Evolutionary conservation across 257 asterid species (phyloP).

Genomic region (Solanum chiquidenum): DNA sequence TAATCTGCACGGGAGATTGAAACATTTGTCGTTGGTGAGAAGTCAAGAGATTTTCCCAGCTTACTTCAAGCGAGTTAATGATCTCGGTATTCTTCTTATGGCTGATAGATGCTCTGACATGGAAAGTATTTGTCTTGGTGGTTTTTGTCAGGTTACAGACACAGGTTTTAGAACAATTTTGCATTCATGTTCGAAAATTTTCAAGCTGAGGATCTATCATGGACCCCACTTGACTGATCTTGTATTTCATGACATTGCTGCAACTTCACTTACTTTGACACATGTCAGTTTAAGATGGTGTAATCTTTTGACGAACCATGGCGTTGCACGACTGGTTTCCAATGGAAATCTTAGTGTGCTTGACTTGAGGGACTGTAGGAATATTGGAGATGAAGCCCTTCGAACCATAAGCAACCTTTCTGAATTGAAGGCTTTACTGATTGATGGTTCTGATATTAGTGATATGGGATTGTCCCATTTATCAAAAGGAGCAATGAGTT

Average conservation of each 20-base stretch:
- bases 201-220: slow-evolving; percentile 57
- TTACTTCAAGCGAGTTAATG: slow-evolving; percentile 82
- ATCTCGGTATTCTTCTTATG: slow-evolving; percentile 94
- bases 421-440: slow-evolving; percentile 49
- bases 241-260: slow-evolving; percentile 79
- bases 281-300: slow-evolving; percentile 94
- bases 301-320: slow-evolving; percentile 68
- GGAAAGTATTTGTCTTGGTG: slow-evolving; percentile 95
- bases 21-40: slow-evolving; percentile 79
- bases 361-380: slow-evolving; percentile 80
- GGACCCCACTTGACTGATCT: slow-evolving; percentile 86
- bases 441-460: slow-evolving; percentile 80
- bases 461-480: slow-evolving; percentile 69
- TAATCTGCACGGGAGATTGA: slow-evolving; percentile 71
- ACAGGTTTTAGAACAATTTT: slow-evolving; percentile 80
- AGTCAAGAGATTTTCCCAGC: slow-evolving; percentile 77
- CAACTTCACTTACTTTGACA: slow-evolving; percentile 66
- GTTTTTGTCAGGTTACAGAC: slow-evolving; percentile 90
- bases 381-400: slow-evolving; percentile 76
- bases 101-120: slow-evolving; percentile 78
- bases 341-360: slow-evolving; percentile 48
- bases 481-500: slow-evolving; percentile 43
- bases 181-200: slow-evolving; percentile 76
- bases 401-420: slow-evolving; percentile 54
- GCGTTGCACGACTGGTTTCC: slow-evolving; percentile 54